Evolutionary conservation across 441 rosid genomes (phyloP).

Genomic region (Erodium texanum): DNA sequence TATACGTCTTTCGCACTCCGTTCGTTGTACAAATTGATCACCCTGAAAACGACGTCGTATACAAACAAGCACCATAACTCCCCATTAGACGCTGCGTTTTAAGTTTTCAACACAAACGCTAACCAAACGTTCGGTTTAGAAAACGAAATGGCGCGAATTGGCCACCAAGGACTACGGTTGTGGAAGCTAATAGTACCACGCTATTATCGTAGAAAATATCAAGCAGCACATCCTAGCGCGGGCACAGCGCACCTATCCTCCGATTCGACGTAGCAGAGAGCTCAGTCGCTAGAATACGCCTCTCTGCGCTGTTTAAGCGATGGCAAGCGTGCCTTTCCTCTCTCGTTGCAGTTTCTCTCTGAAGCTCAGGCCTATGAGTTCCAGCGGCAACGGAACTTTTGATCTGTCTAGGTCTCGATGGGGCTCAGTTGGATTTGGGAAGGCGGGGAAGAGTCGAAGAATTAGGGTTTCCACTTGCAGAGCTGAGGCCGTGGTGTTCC

Average conservation of each 20-base stretch:
- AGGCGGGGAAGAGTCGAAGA: conserved; percentile 25
- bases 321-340: conserved; percentile 26
- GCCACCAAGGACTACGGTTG: conserved; percentile 39
- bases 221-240: too few species aligned
- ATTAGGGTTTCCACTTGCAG: conserved; percentile 35
- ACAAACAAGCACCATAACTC: too few species aligned
- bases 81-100: too few species aligned
- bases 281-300: conserved; percentile 16
- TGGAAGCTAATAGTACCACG: too few species aligned
- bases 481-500: conserved; percentile 50
- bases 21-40: too few species aligned
- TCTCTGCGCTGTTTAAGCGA: too few species aligned
- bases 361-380: neutral
- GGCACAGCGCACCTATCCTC: too few species aligned
- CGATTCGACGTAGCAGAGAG: conserved; percentile 12
- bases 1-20: too few species aligned
- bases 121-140: too few species aligned
- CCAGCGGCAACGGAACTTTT: conserved; percentile 7
- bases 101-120: too few species aligned
- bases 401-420: neutral
- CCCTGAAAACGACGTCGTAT: too few species aligned
- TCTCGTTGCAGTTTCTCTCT: conserved; percentile 19
- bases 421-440: conserved; percentile 18
- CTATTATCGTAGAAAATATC: too few species aligned
- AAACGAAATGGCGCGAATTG: conserved; percentile 53